Evolutionary conservation across 129 eudicot species (phyloP), one percentile per base, ranked within the genome.

Genomic region (Artemisia tridentata): DNA sequence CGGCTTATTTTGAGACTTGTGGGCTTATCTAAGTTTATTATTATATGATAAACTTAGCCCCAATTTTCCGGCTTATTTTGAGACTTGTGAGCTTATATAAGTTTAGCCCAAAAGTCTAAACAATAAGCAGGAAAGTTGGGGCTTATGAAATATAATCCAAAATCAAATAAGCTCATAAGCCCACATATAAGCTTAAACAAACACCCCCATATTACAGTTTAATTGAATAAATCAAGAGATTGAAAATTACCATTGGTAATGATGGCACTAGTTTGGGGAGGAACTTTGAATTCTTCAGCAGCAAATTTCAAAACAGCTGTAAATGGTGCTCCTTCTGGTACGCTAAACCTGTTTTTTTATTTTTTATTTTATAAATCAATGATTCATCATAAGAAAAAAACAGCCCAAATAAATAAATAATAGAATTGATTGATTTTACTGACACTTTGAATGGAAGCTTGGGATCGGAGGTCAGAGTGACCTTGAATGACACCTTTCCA

Each of bases 181-280:
- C 1, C 23, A 20, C 23, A 20, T 20, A 20, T 20, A 20, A 20
- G 23, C 23, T 17, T 1, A 56, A 55, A 19, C 65, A 61, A 58
- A 58, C 21, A 20, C 29, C 2, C 1, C 38, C 20, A 19, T 12
- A 59, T 23, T 59, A 59, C 38, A 38, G 43, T 38, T 20, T 25
- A 25, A 25, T 25, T 25, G 4, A 25, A 25, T 25, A 53, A 16
- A 16, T 53, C 2, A 53, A 14, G 1, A 53, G 3, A 48, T 11
- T 2, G 19, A 14, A 17, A 34, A 62, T 0, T 29, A 19, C 99
- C 99, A 23, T 90, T 95, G 34, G 99, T 95, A 74, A 95, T 95
- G 79, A 95, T 95, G 70, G 99, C 99, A 72, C 99, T 95, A 74
- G 99, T 95, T 78, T 95, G 99, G 12, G 97, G 99, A 72, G 99